Conservation (phyloP, 176 grass and related monocot genomes). For the Poa pratensis region DNA sequence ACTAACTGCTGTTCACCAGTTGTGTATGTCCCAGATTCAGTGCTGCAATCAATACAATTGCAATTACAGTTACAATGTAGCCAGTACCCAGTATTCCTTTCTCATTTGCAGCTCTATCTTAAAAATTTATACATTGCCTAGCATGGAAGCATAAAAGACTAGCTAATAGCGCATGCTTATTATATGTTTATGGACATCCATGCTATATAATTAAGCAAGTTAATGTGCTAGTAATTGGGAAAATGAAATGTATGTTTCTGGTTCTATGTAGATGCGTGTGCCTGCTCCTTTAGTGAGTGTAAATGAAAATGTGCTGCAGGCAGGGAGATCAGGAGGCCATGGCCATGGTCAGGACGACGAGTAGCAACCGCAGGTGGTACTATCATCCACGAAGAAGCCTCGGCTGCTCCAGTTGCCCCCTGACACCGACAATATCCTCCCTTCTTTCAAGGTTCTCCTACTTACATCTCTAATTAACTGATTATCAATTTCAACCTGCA, state of each 20-base stretch:
- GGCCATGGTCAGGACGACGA: not conserved
- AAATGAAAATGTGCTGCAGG: not conserved
- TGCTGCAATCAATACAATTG: no score
- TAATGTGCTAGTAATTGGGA: not conserved
- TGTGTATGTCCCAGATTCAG: no score
- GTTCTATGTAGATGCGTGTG: not conserved
- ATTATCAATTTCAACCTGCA: not conserved
- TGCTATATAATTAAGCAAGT: not conserved
- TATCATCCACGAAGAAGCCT: conserved; percentile 23
- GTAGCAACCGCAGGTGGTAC: not conserved
- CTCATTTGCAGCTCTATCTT: no score
- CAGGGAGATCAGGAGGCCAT: not conserved
- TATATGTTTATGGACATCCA: not conserved
- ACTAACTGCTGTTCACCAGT: no score
- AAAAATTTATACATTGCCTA: no score
- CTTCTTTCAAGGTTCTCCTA: conserved; percentile 5
- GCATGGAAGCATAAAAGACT: not conserved
- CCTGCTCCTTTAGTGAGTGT: not conserved
- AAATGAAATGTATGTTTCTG: not conserved
- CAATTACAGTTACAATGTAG: no score
- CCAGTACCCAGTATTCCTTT: no score
- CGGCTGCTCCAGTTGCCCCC: not conserved
- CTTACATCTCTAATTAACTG: not conserved
- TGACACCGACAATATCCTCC: not conserved
- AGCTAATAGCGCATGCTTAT: no score